Conservation (phyloP, 2,329 filamentous ascomycete species). For the Scytalidium sp. region DNA sequence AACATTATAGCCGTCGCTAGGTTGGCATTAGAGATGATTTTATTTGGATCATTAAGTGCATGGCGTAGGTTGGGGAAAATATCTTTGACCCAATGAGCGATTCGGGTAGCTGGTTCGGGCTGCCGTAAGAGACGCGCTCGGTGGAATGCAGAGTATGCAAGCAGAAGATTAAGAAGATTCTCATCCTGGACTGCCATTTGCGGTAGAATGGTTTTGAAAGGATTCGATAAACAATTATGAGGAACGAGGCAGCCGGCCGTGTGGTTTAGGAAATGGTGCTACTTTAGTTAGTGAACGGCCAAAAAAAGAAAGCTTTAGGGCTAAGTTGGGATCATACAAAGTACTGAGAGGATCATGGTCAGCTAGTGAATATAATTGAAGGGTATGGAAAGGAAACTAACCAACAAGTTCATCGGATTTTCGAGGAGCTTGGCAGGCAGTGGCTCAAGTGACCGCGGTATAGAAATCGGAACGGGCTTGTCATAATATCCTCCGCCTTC, state of each 20-base stretch:
- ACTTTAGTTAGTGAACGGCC: slow-evolving; percentile 12
- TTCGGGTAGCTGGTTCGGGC: slow-evolving; percentile 71
- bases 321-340: slow-evolving; percentile 36
- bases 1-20: slow-evolving; percentile 84
- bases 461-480: slow-evolving; percentile 61
- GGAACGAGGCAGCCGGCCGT: slow-evolving; percentile 62
- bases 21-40: slow-evolving; percentile 67
- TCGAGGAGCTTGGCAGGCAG: slow-evolving; percentile 53
- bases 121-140: slow-evolving; percentile 72
- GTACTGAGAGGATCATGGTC: slow-evolving; percentile 32
- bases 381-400: slow-evolving; percentile 8
- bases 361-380: not conserved
- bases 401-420: slow-evolving; percentile 76
- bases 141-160: slow-evolving; percentile 84
- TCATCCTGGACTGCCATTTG: slow-evolving; percentile 65
- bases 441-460: slow-evolving; percentile 45
- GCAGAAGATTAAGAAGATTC: slow-evolving; percentile 71
- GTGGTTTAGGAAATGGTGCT: slow-evolving; percentile 70
- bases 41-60: slow-evolving; percentile 58
- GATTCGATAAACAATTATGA: slow-evolving; percentile 50
- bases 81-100: slow-evolving; percentile 76
- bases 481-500: slow-evolving; percentile 66
- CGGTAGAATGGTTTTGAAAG: slow-evolving; percentile 47
- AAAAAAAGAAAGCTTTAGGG: not conserved
- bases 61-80: slow-evolving; percentile 71